phyloP scores from a whole-genome alignment of 495 filamentous ascomycete genomes.

The Penicillium macrosclerotiorum region DNA sequence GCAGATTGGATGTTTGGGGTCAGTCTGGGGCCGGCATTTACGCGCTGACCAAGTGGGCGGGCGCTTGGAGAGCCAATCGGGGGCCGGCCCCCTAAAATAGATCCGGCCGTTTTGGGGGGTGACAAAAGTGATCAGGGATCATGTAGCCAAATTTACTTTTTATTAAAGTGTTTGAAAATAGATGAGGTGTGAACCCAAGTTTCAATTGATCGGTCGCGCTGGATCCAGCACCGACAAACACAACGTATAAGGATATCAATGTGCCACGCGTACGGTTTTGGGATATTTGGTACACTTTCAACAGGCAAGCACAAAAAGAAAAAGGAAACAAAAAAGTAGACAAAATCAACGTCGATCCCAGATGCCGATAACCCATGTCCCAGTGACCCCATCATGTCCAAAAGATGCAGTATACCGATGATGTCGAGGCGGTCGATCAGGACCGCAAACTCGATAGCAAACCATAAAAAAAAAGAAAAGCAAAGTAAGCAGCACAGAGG shows the following conservation, averaged over 20 bases:
- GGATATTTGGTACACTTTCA: constrained; percentile 25
- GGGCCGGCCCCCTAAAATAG: constrained; percentile 2
- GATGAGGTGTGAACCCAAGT: too few species aligned
- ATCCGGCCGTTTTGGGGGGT: constrained; percentile 4
- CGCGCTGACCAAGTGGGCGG: constrained; percentile 20
- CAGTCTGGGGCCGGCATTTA: constrained; percentile 14
- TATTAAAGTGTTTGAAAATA: too few species aligned
- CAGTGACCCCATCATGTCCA: constrained; percentile 18
- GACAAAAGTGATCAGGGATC: too few species aligned
- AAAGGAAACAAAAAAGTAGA: constrained; percentile 7
- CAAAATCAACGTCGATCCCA: constrained; percentile 2
- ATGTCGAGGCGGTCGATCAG: background rate
- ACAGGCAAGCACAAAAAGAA: constrained; percentile 4
- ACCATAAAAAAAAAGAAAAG: constrained; percentile 12
- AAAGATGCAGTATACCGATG: constrained; percentile 12
- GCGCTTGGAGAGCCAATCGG: constrained; percentile 10
- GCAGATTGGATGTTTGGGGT: constrained; percentile 9
- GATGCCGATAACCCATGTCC: constrained; percentile 11
- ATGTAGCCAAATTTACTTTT: too few species aligned
- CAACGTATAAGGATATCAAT: constrained; percentile 14
- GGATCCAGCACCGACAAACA: too few species aligned
- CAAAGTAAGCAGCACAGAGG: too few species aligned
- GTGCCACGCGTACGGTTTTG: constrained; percentile 15
- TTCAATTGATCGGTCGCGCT: too few species aligned
- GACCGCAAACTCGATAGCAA: background rate